Percentiles rank a stretch among this genome's conserved stretches.
phyloP scores from a whole-genome alignment of 306 rosid genomes.

The Gastrolobium bilobum region DNA sequence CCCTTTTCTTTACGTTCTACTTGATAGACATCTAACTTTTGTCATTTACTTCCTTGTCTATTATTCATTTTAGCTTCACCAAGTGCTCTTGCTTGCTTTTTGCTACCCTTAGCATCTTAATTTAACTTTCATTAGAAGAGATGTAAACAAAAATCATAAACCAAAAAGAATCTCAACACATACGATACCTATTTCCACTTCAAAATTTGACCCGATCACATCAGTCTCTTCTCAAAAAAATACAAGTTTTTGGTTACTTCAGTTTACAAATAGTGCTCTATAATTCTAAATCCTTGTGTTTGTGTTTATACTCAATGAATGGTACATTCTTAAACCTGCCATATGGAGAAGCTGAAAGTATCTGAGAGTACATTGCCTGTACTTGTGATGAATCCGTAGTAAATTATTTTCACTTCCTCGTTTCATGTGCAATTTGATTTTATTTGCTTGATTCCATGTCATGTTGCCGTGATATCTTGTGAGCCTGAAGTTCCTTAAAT shows the following conservation, averaged over 20 bases:
- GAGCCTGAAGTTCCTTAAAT: background rate
- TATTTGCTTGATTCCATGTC: conserved; percentile 18
- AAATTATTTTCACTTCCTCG: conserved; percentile 12
- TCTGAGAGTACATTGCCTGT: background rate
- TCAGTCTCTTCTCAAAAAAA: conserved; percentile 8
- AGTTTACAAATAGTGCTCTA: background rate
- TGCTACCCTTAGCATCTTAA: conserved; percentile 41
- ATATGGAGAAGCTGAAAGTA: conserved; percentile 24
- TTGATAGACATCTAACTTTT: background rate
- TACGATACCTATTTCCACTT: background rate
- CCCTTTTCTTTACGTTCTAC: background rate
- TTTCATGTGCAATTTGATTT: conserved; percentile 10
- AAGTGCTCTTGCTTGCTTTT: conserved; percentile 42
- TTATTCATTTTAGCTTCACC: conserved; percentile 50
- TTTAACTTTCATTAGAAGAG: conserved; percentile 31
- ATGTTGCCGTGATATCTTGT: background rate
- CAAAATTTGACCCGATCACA: background rate
- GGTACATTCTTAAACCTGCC: background rate
- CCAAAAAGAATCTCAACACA: conserved; percentile 36
- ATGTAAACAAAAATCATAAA: background rate
- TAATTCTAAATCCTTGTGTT: background rate
- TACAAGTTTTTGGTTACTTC: background rate
- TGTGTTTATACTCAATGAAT: conserved; percentile 1
- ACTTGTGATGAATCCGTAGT: conserved; percentile 17
- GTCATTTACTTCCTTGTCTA: conserved; percentile 29